Evolutionary conservation across 108 stramenopile species (phyloP).

Genomic region (Conticribra guillardii): DNA sequence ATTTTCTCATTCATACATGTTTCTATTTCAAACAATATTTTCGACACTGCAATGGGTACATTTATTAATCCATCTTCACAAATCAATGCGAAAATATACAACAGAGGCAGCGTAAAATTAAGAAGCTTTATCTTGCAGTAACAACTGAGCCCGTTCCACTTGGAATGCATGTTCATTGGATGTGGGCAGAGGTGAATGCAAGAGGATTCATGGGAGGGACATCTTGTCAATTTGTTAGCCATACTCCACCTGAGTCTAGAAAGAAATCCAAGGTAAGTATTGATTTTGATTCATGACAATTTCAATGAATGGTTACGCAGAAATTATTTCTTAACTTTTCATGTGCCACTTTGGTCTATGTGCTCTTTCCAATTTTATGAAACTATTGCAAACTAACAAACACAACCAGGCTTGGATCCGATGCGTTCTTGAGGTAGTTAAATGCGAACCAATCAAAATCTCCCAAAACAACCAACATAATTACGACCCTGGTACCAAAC

Average conservation of each 20-base stretch:
- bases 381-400: not conserved
- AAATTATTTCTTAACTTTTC: no score
- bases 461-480: conserved; percentile 39
- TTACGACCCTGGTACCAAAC: conserved; percentile 73
- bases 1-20: no score
- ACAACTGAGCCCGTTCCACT: conserved; percentile 81
- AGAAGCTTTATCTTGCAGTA: conserved; percentile 85
- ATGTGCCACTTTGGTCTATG: no score
- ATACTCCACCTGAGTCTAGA: conserved; percentile 64
- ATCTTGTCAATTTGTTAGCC: conserved; percentile 84
- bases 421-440: conserved; percentile 84
- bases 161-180: conserved; percentile 92
- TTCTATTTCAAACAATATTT: no score
- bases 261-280: conserved; percentile 69
- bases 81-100: no score
- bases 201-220: conserved; percentile 80
- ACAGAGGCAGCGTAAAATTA: conserved; percentile 78
- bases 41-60: no score
- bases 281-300: no score
- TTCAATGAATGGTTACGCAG: no score
- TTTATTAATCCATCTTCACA: no score
- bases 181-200: conserved; percentile 73
- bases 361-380: no score
- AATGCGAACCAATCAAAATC: conserved; percentile 78
- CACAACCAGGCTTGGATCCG: conserved; percentile 73